phyloP scores from a whole-genome alignment of 2,329 filamentous ascomycete species.

The Venturia nashicola region DNA sequence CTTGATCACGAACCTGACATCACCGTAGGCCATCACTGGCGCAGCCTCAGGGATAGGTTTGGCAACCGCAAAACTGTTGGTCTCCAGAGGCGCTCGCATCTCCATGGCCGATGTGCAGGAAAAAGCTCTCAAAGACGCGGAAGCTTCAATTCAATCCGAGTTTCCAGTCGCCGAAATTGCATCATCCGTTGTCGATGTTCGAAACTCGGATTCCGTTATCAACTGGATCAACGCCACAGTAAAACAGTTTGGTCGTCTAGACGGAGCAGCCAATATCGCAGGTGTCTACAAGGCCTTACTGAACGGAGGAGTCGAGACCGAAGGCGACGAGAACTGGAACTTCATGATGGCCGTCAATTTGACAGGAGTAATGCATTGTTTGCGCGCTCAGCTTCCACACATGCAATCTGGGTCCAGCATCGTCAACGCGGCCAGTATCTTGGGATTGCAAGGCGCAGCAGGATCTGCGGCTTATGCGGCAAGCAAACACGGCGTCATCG shows the following conservation, averaged over 20 bases:
- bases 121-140: background rate
- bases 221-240: constrained; percentile 24
- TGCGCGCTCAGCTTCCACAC: constrained; percentile 26
- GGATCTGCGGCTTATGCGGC: constrained; percentile 23
- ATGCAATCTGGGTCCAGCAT: constrained; percentile 27
- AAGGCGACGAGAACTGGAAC: constrained; percentile 27
- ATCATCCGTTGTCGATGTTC: constrained; percentile 20
- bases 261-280: constrained; percentile 19
- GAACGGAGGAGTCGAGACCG: constrained; percentile 16
- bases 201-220: constrained; percentile 20
- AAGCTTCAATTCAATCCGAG: background rate
- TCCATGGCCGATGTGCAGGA: constrained; percentile 5
- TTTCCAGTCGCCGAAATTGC: constrained; percentile 11
- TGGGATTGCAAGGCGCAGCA: constrained; percentile 33
- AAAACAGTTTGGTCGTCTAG: constrained; percentile 20
- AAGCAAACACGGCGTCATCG: too few relatives aligned
- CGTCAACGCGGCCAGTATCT: constrained; percentile 37
- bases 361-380: constrained; percentile 25
- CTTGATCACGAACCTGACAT: too few relatives aligned
- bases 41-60: constrained; percentile 6
- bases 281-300: constrained; percentile 27
- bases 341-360: constrained; percentile 27
- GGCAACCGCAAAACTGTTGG: constrained; percentile 3
- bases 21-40: background rate
- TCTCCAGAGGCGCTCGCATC: background rate